Conservation (phyloP, 2,329 filamentous ascomycete genomes). For the Hypoxylon sp. region DNA sequence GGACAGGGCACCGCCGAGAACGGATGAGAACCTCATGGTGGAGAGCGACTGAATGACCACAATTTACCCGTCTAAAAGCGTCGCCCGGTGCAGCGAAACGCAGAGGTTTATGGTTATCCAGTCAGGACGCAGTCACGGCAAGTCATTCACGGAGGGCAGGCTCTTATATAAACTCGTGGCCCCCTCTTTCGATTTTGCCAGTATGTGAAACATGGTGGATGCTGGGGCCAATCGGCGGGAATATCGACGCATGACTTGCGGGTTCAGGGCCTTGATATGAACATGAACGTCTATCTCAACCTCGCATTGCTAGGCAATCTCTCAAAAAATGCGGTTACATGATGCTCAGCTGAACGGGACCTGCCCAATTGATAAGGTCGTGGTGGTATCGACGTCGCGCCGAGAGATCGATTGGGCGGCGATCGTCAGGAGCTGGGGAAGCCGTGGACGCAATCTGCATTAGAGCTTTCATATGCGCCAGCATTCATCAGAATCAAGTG, state of each 20-base stretch:
- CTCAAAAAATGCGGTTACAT: conserved; percentile 25
- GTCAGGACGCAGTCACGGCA: not conserved
- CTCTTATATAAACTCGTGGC: conserved; percentile 2
- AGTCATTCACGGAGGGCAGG: not conserved
- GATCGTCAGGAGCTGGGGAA: conserved; percentile 20
- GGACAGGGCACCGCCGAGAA: conserved; percentile 38
- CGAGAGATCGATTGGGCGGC: conserved; percentile 20
- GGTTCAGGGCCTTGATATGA: conserved; percentile 9
- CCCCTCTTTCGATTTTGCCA: conserved; percentile 1
- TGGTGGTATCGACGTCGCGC: conserved; percentile 23
- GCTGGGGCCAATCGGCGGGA: conserved; percentile 13
- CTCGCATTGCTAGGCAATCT: no score
- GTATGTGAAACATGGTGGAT: conserved; percentile 1
- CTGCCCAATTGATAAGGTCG: conserved; percentile 27
- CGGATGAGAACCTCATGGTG: conserved; percentile 39
- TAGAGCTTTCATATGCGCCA: not conserved
- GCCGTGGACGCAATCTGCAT: no score
- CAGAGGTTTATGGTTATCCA: no score
- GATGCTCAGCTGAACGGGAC: conserved; percentile 28
- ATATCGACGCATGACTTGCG: conserved; percentile 12
- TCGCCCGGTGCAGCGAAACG: not conserved
- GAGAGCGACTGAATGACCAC: not conserved
- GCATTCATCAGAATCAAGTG: conserved; percentile 13
- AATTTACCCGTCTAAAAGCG: not conserved
- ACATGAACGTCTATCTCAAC: conserved; percentile 1